Evolutionary conservation across 208 protist species (phyloP), one percentile per base, ranked within the genome.

Genomic region (Blastocrithidia nonstop): DNA sequence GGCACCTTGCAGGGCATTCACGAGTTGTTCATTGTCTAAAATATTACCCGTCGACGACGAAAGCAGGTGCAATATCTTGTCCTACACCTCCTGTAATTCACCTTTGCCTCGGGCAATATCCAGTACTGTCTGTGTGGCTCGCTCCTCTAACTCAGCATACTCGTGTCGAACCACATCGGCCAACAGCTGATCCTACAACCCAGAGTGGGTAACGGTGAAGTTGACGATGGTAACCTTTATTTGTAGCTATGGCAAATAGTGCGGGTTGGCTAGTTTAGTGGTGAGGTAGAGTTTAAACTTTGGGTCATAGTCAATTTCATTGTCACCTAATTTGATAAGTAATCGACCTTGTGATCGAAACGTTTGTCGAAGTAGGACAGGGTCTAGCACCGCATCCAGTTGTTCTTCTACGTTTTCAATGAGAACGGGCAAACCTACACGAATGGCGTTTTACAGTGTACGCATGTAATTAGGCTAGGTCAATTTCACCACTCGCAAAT

Each of bases 221-320:
- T 96, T 95, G 38, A 93, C 61, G 19, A 96, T 76, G 8, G 85
- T 91, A 25, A 87, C 76, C 54, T 94, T 96, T 59, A 94, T 94
- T 50, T 93, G 92, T 26, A 97, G 63, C 57, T 98, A 94, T 6
- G 94, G 94, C n/a, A 88, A 55, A 61, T 95, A 97, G 65, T 93
- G 77, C 8, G 94, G 94, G 55, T 97, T 98, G 23, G 86, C 46
- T 37, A 97, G 64, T 60, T 97, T 97, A 20, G 82, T 96, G 6
- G 94, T 96, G 57, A 98, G 91, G 71, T 95, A 98, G 9, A 98
- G 70, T 3, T 73, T 66, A 64, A 97, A 98, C 40, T 93, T 78
- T 11, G 76, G 71, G 51, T 94, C 76, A 62, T 96, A 97, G 54
- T 97, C 92, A 25, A 97, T 68, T 35, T 97, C 93, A 28, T 54